Percentiles rank a stretch among this genome's conserved stretches.
Evolutionary conservation across 345 rosid genomes (phyloP).

Genomic region (Populus deltoides): DNA sequence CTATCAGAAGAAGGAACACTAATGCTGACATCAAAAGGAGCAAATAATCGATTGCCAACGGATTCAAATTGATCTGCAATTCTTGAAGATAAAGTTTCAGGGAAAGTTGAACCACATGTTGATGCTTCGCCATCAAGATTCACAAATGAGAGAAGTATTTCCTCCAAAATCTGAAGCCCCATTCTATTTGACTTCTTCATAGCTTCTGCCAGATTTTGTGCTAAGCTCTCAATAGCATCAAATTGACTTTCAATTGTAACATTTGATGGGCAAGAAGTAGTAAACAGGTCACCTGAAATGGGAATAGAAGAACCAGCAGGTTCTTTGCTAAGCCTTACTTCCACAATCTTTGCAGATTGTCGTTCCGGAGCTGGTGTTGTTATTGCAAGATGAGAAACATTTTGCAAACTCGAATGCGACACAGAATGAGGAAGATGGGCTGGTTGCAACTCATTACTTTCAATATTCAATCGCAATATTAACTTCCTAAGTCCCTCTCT

Average conservation of each 20-base stretch:
- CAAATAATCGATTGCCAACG: slow-evolving; percentile 38
- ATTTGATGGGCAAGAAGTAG: slow-evolving; percentile 7
- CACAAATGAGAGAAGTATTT: slow-evolving; percentile 32
- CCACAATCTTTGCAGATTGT: slow-evolving; percentile 4
- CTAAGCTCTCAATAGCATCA: slow-evolving; percentile 24
- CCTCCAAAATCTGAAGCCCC: slow-evolving; percentile 37
- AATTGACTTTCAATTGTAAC: slow-evolving; percentile 9
- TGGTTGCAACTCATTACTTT: slow-evolving; percentile 24
- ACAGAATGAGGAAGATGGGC: slow-evolving; percentile 14
- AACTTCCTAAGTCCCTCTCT: slow-evolving; percentile 49
- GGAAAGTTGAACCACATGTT: slow-evolving; percentile 12
- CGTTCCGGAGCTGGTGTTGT: slow-evolving; percentile 16
- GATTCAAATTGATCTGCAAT: slow-evolving; percentile 32
- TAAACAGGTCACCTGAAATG: slow-evolving; percentile 13
- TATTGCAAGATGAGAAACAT: slow-evolving; percentile 4
- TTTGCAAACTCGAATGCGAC: slow-evolving; percentile 17
- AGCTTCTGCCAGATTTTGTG: slow-evolving; percentile 24
- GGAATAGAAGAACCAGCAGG: slow-evolving; percentile 16
- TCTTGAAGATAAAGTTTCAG: slow-evolving; percentile 28
- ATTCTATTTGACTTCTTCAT: slow-evolving; percentile 21
- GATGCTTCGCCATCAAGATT: slow-evolving; percentile 18
- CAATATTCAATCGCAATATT: slow-evolving; percentile 33
- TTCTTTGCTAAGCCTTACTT: slow-evolving; percentile 20
- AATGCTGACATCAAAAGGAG: slow-evolving; percentile 18
- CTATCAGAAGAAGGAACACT: slow-evolving; percentile 26